Evolutionary conservation across 83 land plant species (phyloP).

Genomic region (Thuja plicata): DNA sequence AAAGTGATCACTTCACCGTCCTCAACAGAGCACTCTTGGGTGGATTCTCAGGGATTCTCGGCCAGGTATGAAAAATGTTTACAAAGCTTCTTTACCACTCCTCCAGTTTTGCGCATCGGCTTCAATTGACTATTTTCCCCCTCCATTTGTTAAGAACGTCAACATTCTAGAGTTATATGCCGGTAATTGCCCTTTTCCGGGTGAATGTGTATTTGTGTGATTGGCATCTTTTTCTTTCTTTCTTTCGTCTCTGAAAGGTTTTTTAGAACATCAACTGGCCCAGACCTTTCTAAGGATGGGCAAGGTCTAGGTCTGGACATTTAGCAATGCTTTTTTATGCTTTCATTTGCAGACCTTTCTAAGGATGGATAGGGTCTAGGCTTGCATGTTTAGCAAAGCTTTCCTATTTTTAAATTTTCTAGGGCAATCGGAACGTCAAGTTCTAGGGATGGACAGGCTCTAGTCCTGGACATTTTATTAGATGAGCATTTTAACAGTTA

Average conservation of each 20-base stretch:
- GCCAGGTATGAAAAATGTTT: slow-evolving; percentile 55
- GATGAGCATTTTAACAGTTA: background rate
- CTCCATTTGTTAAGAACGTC: background rate
- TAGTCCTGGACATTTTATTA: background rate
- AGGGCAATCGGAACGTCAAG: background rate
- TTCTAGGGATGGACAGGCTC: background rate
- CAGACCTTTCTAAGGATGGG: no score
- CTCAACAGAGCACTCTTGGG: slow-evolving; percentile 61
- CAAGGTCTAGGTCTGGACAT: no score
- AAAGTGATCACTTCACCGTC: slow-evolving; percentile 25
- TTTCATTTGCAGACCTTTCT: no score
- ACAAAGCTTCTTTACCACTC: background rate
- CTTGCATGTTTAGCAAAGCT: no score
- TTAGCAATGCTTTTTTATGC: no score
- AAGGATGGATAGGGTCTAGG: no score
- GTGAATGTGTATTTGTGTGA: no score
- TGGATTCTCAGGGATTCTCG: slow-evolving; percentile 84
- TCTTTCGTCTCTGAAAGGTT: no score
- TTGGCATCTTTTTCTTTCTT: no score
- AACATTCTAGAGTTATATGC: background rate
- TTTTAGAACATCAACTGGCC: no score
- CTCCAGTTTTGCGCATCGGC: background rate
- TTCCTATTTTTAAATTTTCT: no score
- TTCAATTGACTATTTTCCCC: background rate
- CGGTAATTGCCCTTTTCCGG: no score